Percentiles rank a stretch among this genome's conserved stretches.
phyloP scores from a whole-genome alignment of 441 rosid species.

The Isatis lusitanica region DNA sequence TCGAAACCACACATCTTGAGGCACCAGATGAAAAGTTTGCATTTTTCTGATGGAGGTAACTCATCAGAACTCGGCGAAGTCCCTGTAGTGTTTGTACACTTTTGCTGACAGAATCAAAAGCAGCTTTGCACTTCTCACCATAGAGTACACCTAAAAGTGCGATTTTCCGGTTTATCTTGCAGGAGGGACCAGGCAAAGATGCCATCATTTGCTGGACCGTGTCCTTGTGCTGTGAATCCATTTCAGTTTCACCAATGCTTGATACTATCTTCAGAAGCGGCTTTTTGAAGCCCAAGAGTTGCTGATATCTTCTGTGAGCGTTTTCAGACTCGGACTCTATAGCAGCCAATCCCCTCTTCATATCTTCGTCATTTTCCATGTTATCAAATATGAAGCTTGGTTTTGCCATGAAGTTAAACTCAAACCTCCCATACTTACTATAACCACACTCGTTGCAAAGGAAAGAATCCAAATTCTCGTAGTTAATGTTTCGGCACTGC shows the following conservation, averaged over 20 bases:
- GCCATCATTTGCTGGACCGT: slow-evolving; percentile 99
- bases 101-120: slow-evolving; percentile 99
- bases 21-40: slow-evolving; percentile 64
- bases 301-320: slow-evolving; percentile 99
- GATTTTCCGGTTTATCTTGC: slow-evolving; percentile 98
- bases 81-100: slow-evolving; percentile 99
- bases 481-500: slow-evolving; percentile 99
- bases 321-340: slow-evolving; percentile 99
- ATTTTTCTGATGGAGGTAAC: slow-evolving; percentile 95
- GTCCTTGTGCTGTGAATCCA: slow-evolving; percentile 99
- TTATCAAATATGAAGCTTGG: slow-evolving; percentile 98
- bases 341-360: slow-evolving; percentile 99
- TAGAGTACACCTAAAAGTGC: slow-evolving; percentile 99
- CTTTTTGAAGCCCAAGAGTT: slow-evolving; percentile 99
- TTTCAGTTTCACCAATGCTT: slow-evolving; percentile 98
- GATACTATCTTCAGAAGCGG: slow-evolving; percentile 99
- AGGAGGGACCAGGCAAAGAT: slow-evolving; percentile 98
- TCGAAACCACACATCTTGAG: slow-evolving; percentile 89
- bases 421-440: slow-evolving; percentile 99
- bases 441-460: slow-evolving; percentile 99
- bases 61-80: slow-evolving; percentile 96
- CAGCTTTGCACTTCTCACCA: slow-evolving; percentile 99
- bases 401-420: slow-evolving; percentile 99
- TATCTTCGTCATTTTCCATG: slow-evolving; percentile 99
- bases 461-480: slow-evolving; percentile 98